A percentile compares a stretch with the other conserved stretches of the same genome.
phyloP scores from a whole-genome alignment of 208 protist species.

The Trypanosoma avium region DNA sequence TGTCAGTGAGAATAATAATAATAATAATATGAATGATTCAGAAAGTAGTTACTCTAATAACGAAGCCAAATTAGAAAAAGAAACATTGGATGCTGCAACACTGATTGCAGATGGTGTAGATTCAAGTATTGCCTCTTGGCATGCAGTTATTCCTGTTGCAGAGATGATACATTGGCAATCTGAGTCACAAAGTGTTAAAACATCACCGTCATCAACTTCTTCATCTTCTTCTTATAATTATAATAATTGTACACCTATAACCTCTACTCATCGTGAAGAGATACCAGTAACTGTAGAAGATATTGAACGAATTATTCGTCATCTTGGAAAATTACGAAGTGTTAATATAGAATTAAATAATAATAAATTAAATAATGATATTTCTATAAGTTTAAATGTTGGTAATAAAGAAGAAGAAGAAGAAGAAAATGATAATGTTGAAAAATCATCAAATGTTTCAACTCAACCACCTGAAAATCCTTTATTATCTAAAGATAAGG shows the following conservation, averaged over 20 bases:
- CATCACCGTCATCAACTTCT: too few species aligned
- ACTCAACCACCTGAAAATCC: background rate
- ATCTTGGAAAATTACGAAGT: background rate
- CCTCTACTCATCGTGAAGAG: background rate
- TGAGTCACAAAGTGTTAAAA: too few species aligned
- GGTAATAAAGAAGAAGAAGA: background rate
- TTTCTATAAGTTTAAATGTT: too few species aligned
- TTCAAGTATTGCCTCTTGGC: constrained; percentile 12
- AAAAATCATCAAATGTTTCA: background rate
- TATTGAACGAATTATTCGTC: constrained; percentile 4
- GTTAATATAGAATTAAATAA: background rate
- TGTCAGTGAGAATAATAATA: background rate
- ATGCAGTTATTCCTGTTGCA: constrained; percentile 9
- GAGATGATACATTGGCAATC: background rate
- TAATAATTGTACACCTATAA: background rate
- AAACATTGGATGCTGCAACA: background rate
- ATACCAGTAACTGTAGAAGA: constrained; percentile 5
- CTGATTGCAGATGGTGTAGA: background rate
- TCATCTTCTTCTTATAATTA: too few species aligned
- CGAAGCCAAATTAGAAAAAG: background rate
- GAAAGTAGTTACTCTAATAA: too few species aligned
- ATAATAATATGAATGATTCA: too few species aligned
- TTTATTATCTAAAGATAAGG: too few species aligned
- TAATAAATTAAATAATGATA: background rate
- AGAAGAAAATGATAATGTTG: background rate